These are phyloP conservation scores for Talaromyces sp. DNA, from an alignment of 2,329 filamentous ascomycete species.

Conservation along the genomic window DNA sequence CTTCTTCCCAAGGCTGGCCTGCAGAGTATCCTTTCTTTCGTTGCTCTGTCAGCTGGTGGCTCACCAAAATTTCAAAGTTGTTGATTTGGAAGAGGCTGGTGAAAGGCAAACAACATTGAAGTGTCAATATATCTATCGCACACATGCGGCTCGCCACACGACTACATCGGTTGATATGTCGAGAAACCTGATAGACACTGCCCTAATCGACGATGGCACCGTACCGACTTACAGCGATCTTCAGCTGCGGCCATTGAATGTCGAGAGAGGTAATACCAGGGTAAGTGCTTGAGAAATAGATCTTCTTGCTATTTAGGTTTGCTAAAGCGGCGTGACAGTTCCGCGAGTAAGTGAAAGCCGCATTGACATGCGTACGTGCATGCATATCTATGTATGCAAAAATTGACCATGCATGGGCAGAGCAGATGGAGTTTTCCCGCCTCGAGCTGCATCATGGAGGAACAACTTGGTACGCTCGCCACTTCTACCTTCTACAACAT, in stretches of 20 bases:
- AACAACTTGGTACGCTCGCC: conserved; percentile 35
- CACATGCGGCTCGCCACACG: background rate
- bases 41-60: background rate
- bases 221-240: conserved; percentile 13
- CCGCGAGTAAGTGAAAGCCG: conserved; percentile 15
- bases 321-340: conserved; percentile 14
- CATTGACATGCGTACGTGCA: background rate
- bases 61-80: background rate
- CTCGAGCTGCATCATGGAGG: conserved; percentile 34
- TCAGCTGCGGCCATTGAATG: conserved; percentile 24
- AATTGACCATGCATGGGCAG: conserved; percentile 15
- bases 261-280: conserved; percentile 26
- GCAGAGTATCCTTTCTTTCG: background rate
- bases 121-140: background rate
- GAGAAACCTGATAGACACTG: background rate
- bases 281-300: conserved; percentile 21
- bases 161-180: background rate
- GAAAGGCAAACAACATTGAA: too few species aligned
- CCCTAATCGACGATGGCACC: conserved; percentile 6
- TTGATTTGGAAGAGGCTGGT: background rate
- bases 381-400: background rate
- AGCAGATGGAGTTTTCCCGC: conserved; percentile 22
- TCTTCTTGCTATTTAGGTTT: background rate
- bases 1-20: background rate
- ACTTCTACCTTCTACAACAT: background rate